A percentile compares a stretch with the other conserved stretches of the same genome.
phyloP scores from a whole-genome alignment of 495 filamentous ascomycete genomes.

The Staphylotrichum longicolle region DNA sequence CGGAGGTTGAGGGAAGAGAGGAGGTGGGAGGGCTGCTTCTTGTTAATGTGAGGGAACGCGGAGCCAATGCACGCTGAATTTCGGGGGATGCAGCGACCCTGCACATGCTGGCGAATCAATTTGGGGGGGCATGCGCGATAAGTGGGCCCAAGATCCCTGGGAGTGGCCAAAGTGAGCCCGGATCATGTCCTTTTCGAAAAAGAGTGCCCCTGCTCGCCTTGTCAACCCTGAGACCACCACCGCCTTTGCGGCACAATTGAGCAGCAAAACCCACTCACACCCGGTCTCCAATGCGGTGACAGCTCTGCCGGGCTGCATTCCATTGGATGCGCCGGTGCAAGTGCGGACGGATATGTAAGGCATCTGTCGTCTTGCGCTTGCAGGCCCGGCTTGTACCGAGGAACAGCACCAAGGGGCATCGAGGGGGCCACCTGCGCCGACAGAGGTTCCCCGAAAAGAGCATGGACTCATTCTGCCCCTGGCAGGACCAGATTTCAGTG shows the following conservation, averaged over 20 bases:
- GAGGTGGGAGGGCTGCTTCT: slow-evolving; percentile 34
- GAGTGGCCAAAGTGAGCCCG: slow-evolving; percentile 16
- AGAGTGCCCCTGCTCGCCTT: not conserved
- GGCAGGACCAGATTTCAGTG: slow-evolving; percentile 12
- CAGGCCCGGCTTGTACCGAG: not conserved
- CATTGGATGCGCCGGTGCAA: not conserved
- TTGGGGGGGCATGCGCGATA: slow-evolving; percentile 12
- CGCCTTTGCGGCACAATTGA: not conserved
- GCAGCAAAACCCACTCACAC: not conserved
- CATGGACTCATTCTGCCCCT: not conserved
- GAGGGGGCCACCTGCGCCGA: not conserved
- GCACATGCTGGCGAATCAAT: slow-evolving; percentile 23
- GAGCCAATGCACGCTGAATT: slow-evolving; percentile 31
- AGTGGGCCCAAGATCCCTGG: slow-evolving; percentile 30
- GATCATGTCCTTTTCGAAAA: slow-evolving; percentile 13
- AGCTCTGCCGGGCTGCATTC: not conserved
- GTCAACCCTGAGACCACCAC: slow-evolving; percentile 5
- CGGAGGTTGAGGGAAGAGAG: slow-evolving; percentile 31
- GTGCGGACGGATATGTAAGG: not conserved
- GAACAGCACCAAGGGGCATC: not conserved
- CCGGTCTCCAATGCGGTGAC: not conserved
- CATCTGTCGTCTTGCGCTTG: no score
- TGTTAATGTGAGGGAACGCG: slow-evolving; percentile 37
- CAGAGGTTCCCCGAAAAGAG: not conserved
- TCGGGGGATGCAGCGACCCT: slow-evolving; percentile 27